phyloP scores from a whole-genome alignment of 805 yeast species.

The Starmerella stigmatis region DNA sequence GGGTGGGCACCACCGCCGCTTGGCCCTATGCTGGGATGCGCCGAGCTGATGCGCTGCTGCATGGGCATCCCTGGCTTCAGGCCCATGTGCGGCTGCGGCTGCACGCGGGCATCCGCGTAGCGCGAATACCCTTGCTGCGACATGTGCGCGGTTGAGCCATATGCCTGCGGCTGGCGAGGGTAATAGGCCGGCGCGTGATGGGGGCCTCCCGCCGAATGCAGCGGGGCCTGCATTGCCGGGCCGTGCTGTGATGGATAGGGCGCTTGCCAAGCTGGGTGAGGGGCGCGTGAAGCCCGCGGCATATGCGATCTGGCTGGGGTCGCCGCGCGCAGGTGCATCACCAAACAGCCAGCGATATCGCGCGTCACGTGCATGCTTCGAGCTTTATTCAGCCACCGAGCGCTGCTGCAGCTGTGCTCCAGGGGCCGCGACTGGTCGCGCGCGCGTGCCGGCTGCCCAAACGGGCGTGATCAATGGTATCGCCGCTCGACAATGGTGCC shows the following conservation, averaged over 20 bases:
- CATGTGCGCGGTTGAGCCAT: neutral
- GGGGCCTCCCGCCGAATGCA: neutral
- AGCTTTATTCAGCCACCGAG: neutral
- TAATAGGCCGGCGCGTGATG: neutral
- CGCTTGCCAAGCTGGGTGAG: conserved; percentile 7
- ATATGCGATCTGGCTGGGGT: conserved; percentile 1
- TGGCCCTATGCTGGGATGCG: too few species aligned
- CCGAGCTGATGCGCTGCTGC: neutral
- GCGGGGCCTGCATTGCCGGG: neutral
- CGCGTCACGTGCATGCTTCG: neutral
- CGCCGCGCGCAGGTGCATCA: neutral
- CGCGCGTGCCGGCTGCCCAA: too few species aligned
- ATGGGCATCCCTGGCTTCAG: neutral
- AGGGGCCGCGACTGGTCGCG: too few species aligned
- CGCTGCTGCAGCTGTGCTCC: too few species aligned
- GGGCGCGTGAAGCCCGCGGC: conserved; percentile 8
- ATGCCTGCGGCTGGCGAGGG: conserved; percentile 2
- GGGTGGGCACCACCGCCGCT: too few species aligned
- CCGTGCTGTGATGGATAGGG: neutral
- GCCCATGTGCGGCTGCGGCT: neutral
- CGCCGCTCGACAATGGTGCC: too few species aligned
- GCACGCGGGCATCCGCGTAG: conserved; percentile 4
- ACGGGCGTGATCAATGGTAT: too few species aligned
- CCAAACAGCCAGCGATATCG: neutral
- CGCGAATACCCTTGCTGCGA: neutral